Conservation (phyloP, 257 asterid species). For the Striga asiatica region DNA sequence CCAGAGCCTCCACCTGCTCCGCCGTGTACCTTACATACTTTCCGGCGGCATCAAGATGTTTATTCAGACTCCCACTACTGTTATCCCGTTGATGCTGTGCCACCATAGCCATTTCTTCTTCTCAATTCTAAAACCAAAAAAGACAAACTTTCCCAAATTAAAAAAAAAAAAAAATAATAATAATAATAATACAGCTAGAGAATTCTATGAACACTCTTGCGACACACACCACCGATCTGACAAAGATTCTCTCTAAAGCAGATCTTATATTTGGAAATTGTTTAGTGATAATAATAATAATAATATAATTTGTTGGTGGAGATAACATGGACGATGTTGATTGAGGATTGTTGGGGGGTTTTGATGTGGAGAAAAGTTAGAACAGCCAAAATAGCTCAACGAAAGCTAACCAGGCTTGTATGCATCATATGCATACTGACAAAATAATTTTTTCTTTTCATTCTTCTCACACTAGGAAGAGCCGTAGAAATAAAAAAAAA, state of each 20-base stretch:
- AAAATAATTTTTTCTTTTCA: constrained; percentile 19
- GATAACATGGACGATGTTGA: constrained; percentile 31
- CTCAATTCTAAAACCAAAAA: neutral
- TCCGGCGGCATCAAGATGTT: constrained; percentile 67
- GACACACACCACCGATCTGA: neutral
- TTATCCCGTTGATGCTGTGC: constrained; percentile 72
- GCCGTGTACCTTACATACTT: constrained; percentile 89
- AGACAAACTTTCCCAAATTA: neutral
- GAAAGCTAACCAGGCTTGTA: constrained; percentile 34
- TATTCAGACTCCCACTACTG: constrained; percentile 71
- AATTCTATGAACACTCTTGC: neutral
- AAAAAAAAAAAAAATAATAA: neutral
- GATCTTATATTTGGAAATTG: neutral
- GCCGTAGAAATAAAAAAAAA: too few relatives aligned
- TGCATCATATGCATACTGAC: constrained; percentile 33
- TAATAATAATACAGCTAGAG: neutral
- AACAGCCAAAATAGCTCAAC: constrained; percentile 63
- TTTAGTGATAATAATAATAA: neutral
- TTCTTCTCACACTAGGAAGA: neutral
- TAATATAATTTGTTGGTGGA: constrained; percentile 22
- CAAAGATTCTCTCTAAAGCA: constrained; percentile 21
- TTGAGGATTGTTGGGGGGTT: constrained; percentile 26
- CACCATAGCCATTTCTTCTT: constrained; percentile 77
- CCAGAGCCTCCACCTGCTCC: constrained; percentile 97
- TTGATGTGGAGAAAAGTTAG: constrained; percentile 16